Percentiles rank a stretch among this genome's conserved stretches.
Evolutionary conservation across 345 rosid species (phyloP).

Genomic region (Viola odorata): DNA sequence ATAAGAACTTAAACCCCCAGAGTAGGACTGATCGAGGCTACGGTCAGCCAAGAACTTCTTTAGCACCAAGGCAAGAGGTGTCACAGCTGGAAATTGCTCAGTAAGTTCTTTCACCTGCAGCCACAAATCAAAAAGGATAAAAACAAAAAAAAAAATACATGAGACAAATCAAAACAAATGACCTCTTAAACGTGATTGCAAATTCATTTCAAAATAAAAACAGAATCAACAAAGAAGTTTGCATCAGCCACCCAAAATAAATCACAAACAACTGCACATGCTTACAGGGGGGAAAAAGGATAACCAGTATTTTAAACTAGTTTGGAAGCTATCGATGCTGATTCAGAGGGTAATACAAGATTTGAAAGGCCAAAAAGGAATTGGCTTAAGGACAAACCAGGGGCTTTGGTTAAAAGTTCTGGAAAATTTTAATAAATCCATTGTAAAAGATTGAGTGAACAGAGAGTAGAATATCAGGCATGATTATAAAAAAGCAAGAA

Average conservation of each 20-base stretch:
- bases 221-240: background rate
- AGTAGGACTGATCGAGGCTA: slow-evolving; percentile 91
- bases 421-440: too few relatives aligned
- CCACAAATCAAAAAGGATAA: slow-evolving; percentile 2
- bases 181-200: background rate
- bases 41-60: slow-evolving; percentile 98
- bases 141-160: slow-evolving; percentile 1
- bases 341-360: too few relatives aligned
- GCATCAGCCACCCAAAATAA: background rate
- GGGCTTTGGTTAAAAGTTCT: too few relatives aligned
- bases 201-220: background rate
- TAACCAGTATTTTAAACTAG: too few relatives aligned
- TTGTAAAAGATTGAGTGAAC: too few relatives aligned
- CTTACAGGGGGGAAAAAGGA: too few relatives aligned
- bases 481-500: too few relatives aligned
- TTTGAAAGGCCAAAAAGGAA: too few relatives aligned
- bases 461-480: too few relatives aligned
- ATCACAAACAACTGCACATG: background rate
- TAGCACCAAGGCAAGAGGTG: slow-evolving; percentile 90
- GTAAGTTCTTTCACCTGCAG: slow-evolving; percentile 78
- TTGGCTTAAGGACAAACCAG: too few relatives aligned
- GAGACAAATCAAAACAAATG: slow-evolving; percentile 5
- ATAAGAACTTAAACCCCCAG: slow-evolving; percentile 98
- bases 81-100: slow-evolving; percentile 89
- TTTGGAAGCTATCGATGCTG: too few relatives aligned